phyloP scores from a whole-genome alignment of 352 stramenopile species.

The Pilasporangium apinafurcum region DNA sequence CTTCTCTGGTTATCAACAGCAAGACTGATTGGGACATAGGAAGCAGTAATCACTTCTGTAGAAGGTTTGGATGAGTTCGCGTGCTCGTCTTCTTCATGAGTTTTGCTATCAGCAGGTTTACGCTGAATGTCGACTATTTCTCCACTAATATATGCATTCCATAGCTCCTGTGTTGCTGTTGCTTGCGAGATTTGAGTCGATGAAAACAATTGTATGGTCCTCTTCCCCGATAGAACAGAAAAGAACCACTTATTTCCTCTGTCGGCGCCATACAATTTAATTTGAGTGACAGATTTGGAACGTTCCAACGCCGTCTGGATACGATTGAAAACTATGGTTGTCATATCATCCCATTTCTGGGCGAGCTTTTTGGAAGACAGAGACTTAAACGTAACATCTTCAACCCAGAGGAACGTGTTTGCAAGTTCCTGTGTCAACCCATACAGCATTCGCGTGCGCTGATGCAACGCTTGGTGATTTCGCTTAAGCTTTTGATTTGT shows the following conservation, averaged over 20 bases:
- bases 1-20: background rate
- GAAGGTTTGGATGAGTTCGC: too few species aligned
- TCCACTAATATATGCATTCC: conserved; percentile 2
- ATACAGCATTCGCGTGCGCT: background rate
- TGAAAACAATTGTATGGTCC: background rate
- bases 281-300: background rate
- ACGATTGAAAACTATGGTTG: conserved; percentile 1
- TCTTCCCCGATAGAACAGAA: background rate
- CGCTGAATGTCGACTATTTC: background rate
- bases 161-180: background rate
- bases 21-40: too few species aligned
- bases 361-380: conserved; percentile 5
- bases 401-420: background rate
- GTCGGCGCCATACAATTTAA: too few species aligned
- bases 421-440: conserved; percentile 7
- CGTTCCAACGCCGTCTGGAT: conserved; percentile 2
- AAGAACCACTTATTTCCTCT: too few species aligned
- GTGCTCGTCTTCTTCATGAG: too few species aligned
- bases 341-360: conserved; percentile 6
- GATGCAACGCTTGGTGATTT: background rate
- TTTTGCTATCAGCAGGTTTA: too few species aligned
- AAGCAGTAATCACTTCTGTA: too few species aligned
- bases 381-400: background rate
- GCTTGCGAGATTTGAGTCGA: background rate
- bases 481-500: background rate